These are phyloP conservation scores for Gnaphalium uliginosum DNA, from an alignment of 129 eudicot genomes.

Conservation along the genomic window DNA sequence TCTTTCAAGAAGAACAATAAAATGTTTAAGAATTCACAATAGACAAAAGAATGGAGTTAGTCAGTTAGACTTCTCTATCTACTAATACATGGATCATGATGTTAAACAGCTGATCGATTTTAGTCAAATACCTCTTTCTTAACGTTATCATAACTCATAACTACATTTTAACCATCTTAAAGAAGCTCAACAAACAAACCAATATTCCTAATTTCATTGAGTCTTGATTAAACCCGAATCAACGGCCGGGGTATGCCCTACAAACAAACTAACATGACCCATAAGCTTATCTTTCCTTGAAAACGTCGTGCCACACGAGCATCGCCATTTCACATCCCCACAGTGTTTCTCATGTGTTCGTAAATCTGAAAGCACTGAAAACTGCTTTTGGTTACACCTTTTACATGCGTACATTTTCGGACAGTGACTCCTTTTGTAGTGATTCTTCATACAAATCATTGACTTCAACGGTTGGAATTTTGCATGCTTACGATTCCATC, in stretches of 20 bases:
- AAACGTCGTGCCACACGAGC: constrained; percentile 95
- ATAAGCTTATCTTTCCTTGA: constrained; percentile 90
- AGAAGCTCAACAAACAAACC: neutral
- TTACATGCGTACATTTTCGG: constrained; percentile 87
- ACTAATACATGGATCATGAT: neutral
- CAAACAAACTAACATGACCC: constrained; percentile 83
- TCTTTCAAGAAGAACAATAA: neutral
- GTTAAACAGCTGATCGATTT: neutral
- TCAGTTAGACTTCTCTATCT: neutral
- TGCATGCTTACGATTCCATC: constrained; percentile 76
- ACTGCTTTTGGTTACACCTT: constrained; percentile 67
- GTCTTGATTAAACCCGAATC: constrained; percentile 5
- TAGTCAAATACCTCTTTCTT: neutral
- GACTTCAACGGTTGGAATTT: constrained; percentile 88
- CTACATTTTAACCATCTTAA: neutral
- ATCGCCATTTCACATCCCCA: constrained; percentile 82
- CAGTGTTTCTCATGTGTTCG: constrained; percentile 95
- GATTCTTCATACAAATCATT: constrained; percentile 90
- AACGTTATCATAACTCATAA: neutral
- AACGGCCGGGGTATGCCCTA: constrained; percentile 61
- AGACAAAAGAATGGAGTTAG: neutral
- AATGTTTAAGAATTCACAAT: neutral
- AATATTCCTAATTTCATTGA: constrained; percentile 10
- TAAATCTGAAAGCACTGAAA: constrained; percentile 82
- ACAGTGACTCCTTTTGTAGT: constrained; percentile 94